Conservation (phyloP, 306 rosid species). For the Cucurbita moschata region DNA sequence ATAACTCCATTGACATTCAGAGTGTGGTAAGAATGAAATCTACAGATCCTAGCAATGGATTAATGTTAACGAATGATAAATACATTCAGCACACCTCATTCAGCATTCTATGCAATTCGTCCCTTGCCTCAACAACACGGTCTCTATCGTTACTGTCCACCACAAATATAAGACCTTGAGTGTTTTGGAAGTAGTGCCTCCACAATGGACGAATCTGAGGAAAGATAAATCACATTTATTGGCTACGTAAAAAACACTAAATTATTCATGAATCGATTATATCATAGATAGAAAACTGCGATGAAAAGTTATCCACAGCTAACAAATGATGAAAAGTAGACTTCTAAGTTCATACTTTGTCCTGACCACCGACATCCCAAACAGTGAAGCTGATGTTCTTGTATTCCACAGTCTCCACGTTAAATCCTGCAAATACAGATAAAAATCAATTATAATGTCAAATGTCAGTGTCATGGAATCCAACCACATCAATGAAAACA, state of each 20-base stretch:
- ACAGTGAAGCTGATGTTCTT: constrained; percentile 77
- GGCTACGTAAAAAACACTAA: background rate
- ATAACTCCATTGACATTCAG: background rate
- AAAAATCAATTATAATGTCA: background rate
- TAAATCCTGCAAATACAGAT: constrained; percentile 40
- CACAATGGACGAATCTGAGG: constrained; percentile 67
- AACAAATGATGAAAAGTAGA: background rate
- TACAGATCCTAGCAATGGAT: background rate
- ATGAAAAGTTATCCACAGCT: background rate
- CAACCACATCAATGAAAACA: background rate
- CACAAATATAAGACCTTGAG: constrained; percentile 72
- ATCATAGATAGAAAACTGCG: background rate
- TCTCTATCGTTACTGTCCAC: constrained; percentile 82
- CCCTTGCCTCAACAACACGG: constrained; percentile 47
- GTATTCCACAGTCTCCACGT: constrained; percentile 73
- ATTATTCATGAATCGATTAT: background rate
- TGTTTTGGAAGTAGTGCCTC: constrained; percentile 82
- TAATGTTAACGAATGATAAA: background rate
- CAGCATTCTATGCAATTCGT: constrained; percentile 74
- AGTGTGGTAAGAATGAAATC: background rate
- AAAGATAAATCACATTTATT: background rate
- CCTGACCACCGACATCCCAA: constrained; percentile 81
- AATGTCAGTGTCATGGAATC: background rate
- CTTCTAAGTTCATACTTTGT: constrained; percentile 29
- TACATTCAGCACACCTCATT: constrained; percentile 34